phyloP scores from a whole-genome alignment of 306 rosid genomes.

The Sesbania bispinosa region DNA sequence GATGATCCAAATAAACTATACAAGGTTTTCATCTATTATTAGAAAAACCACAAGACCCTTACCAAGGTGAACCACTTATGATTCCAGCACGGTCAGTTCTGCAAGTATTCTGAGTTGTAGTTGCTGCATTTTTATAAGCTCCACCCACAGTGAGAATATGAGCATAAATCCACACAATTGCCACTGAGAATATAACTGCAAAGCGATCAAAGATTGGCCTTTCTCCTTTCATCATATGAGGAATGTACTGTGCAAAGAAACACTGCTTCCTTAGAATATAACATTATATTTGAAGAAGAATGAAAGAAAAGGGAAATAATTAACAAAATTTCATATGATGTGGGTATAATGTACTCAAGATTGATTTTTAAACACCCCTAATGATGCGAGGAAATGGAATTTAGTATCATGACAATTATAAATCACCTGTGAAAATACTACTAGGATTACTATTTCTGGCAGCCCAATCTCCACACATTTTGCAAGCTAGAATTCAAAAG shows the following conservation, averaged over 20 bases:
- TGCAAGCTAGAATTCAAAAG: slow-evolving; percentile 58
- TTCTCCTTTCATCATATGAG: slow-evolving; percentile 62
- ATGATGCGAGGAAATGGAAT: not conserved
- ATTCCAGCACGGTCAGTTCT: slow-evolving; percentile 95
- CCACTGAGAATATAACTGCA: slow-evolving; percentile 81
- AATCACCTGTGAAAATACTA: slow-evolving; percentile 81
- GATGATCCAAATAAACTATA: not conserved
- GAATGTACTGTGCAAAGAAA: slow-evolving; percentile 72
- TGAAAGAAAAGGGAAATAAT: not conserved
- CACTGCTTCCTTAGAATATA: not conserved
- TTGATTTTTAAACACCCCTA: not conserved
- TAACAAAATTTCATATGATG: not conserved
- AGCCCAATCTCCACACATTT: slow-evolving; percentile 92
- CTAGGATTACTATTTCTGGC: slow-evolving; percentile 68
- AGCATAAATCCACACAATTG: slow-evolving; percentile 85
- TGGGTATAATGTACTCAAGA: not conserved
- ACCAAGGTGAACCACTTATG: slow-evolving; percentile 85
- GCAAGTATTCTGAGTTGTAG: slow-evolving; percentile 62
- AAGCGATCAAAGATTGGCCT: slow-evolving; percentile 60
- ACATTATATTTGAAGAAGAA: not conserved
- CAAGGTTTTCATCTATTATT: not conserved
- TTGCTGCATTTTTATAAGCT: slow-evolving; percentile 64
- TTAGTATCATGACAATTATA: not conserved
- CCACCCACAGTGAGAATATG: slow-evolving; percentile 85
- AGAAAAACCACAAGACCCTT: slow-evolving; percentile 22